Conservation (phyloP, 352 stramenopile genomes). For the Phytopythium cucurbitacearum region DNA sequence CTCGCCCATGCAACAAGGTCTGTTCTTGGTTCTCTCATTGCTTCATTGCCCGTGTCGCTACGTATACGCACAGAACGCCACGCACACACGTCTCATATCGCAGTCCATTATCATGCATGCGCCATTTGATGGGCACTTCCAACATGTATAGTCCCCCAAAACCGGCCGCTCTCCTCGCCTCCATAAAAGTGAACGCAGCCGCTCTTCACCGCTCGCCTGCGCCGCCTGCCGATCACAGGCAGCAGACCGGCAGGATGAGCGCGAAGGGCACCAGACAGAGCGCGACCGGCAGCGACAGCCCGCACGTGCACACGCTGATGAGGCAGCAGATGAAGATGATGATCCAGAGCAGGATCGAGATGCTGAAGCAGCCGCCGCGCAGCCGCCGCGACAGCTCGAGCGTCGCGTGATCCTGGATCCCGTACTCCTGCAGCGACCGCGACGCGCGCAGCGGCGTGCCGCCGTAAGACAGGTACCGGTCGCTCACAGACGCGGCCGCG, state of each 20-base stretch:
- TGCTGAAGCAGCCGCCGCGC: constrained; percentile 61
- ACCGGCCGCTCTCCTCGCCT: too few relatives aligned
- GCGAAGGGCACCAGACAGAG: constrained; percentile 54
- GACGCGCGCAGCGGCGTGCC: constrained; percentile 49
- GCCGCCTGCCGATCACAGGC: constrained; percentile 26
- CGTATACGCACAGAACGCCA: too few relatives aligned
- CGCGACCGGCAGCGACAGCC: constrained; percentile 54
- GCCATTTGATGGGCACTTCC: too few relatives aligned
- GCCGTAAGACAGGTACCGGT: constrained; percentile 53
- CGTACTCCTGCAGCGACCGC: constrained; percentile 49
- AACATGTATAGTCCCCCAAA: too few relatives aligned
- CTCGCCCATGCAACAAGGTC: neutral
- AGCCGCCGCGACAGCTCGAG: constrained; percentile 36
- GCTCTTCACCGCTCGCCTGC: neutral
- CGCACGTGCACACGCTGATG: constrained; percentile 71
- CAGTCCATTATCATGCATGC: too few relatives aligned
- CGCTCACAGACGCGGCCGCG: neutral
- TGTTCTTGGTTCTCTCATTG: neutral
- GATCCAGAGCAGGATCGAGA: constrained; percentile 76
- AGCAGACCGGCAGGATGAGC: constrained; percentile 64
- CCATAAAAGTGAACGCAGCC: too few relatives aligned
- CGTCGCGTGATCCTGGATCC: constrained; percentile 67
- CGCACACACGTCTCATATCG: too few relatives aligned
- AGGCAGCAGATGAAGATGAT: constrained; percentile 72
- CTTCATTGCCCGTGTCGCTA: too few relatives aligned